A percentile compares a stretch with the other conserved stretches of the same genome.
These are phyloP conservation scores for Clarireedia paspali DNA, from an alignment of 2,329 filamentous ascomycete genomes.

Conservation along the genomic window DNA sequence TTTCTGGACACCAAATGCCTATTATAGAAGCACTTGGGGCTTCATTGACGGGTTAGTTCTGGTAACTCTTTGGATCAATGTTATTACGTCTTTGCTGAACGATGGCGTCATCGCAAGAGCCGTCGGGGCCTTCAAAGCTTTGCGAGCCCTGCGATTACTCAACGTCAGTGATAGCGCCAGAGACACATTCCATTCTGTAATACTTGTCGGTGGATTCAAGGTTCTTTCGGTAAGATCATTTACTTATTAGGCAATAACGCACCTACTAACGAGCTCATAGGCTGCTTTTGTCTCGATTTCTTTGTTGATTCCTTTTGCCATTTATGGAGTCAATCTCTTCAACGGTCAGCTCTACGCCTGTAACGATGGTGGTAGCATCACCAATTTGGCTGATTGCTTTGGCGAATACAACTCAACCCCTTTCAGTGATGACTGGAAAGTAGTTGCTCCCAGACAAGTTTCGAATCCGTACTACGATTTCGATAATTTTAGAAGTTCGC, in stretches of 20 bases:
- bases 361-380: conserved; percentile 61
- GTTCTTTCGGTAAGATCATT: conserved; percentile 46
- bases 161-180: conserved; percentile 95
- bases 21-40: conserved; percentile 93
- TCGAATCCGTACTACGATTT: conserved; percentile 83
- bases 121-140: conserved; percentile 92
- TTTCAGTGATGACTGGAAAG: conserved; percentile 65
- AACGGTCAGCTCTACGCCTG: conserved; percentile 72
- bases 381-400: conserved; percentile 65
- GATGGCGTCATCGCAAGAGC: conserved; percentile 82
- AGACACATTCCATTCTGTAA: conserved; percentile 93
- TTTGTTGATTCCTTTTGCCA: conserved; percentile 89
- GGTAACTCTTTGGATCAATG: conserved; percentile 91
- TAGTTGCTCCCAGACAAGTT: conserved; percentile 75
- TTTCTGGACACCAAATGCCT: conserved; percentile 95
- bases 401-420: conserved; percentile 74
- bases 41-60: conserved; percentile 90
- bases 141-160: conserved; percentile 81
- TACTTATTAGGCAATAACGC: background rate
- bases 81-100: conserved; percentile 71
- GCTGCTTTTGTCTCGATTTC: conserved; percentile 89
- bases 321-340: conserved; percentile 92
- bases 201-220: conserved; percentile 91
- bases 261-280: conserved; percentile 23
- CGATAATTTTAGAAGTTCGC: conserved; percentile 84